Evolutionary conservation across 2,329 filamentous ascomycete species (phyloP), one percentile per base, ranked within the genome.

Genomic region (Verticillium nubilum): DNA sequence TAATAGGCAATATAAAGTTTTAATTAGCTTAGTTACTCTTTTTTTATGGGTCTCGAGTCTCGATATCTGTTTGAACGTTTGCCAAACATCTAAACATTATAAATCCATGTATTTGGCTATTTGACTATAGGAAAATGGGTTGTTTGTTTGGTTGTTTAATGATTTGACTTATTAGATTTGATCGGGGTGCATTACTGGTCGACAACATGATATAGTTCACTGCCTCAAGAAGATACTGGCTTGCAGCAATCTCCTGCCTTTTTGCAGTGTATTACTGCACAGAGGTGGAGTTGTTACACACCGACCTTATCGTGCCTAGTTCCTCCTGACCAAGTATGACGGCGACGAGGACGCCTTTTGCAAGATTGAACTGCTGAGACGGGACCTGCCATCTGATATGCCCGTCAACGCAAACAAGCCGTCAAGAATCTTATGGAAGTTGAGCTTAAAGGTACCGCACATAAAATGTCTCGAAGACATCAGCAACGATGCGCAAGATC

Each of bases 241-340:
- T 75, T 56, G 84, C 77, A 19, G 69, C n/a, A 89, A 80, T 33
- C 89, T 89, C 58, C 59, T 62, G 25, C 64, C 62, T 29, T 91
- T 86, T 72, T 91, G 91, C 70, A 91, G 87, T 0, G 87, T 81
- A 73, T 91, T 85, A 17, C 82, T 87, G 54, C 83, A 0, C 81
- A 79, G 77, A 90, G 42, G 1, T 60, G 78, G 73, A 81, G 76
- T 82, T 78, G 86, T 85, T 98, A 97, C 71, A 97, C 83, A 76
- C 90, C 91, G 65, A 95, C 89, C 73, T 96, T 57, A 92, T 92
- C n/a, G 84, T 81, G 61, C 87, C 87, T 47, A 96, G 78, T 75
- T 98, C 94, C 59, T 97, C 92, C 68, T 97, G 91, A 52, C 93
- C 93, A 1, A 98, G 80, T 67, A 98, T 95, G 53, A 97, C 83